phyloP scores from a whole-genome alignment of 2,329 filamentous ascomycete genomes.

The Arachnomyces sp. region DNA sequence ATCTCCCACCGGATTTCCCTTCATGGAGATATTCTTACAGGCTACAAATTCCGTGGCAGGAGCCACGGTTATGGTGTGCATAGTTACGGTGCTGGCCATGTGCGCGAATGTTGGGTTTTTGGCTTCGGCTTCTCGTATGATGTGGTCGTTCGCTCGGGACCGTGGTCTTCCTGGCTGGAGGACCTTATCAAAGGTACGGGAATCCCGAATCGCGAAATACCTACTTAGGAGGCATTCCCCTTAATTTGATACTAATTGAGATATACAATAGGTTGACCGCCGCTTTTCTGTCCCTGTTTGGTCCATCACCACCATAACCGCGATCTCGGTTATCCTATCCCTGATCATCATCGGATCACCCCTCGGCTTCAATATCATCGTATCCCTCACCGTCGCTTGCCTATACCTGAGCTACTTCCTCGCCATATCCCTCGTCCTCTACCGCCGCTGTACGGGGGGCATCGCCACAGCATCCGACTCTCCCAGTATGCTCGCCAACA shows the following conservation, averaged over 20 bases:
- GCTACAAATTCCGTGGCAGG: conserved; percentile 33
- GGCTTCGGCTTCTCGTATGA: conserved; percentile 31
- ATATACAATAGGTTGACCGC: conserved; percentile 23
- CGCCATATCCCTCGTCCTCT: conserved; percentile 37
- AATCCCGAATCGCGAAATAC: background rate
- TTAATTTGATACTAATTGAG: conserved; percentile 14
- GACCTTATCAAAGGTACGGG: conserved; percentile 19
- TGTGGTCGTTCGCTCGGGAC: conserved; percentile 39
- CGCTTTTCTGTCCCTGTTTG: conserved; percentile 35
- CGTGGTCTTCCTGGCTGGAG: conserved; percentile 31
- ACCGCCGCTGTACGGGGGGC: conserved; percentile 27
- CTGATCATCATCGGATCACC: conserved; percentile 47
- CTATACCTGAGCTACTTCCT: conserved; percentile 47
- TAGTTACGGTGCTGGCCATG: conserved; percentile 34
- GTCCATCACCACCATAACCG: conserved; percentile 25
- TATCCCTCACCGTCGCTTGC: conserved; percentile 44
- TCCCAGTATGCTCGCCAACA: conserved; percentile 12
- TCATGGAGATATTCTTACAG: conserved; percentile 44
- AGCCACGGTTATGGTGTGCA: conserved; percentile 40
- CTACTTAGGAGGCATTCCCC: conserved; percentile 1
- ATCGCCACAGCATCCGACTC: conserved; percentile 14
- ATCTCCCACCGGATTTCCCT: conserved; percentile 39
- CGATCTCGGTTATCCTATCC: conserved; percentile 28
- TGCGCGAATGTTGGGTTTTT: conserved; percentile 26
- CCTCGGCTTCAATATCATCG: conserved; percentile 46